Conservation (phyloP, 208 protist genomes). For the Crithidia brevicula region DNA sequence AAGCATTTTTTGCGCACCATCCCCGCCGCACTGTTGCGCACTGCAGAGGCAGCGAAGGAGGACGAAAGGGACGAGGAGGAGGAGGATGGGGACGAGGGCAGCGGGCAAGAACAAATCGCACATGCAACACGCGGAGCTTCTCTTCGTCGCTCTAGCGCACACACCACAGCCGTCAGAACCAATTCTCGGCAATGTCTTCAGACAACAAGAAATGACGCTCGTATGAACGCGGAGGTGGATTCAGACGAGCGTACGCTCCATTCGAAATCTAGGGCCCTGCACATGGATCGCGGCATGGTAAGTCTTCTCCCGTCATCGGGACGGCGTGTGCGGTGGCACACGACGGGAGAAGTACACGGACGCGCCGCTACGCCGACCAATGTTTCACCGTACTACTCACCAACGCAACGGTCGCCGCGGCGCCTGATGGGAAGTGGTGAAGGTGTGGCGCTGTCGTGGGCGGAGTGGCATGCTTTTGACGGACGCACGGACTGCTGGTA, state of each 20-base stretch:
- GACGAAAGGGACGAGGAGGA: not conserved
- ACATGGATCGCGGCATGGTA: not conserved
- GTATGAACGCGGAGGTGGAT: not conserved
- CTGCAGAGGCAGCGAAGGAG: not conserved
- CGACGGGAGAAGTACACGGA: constrained; percentile 22
- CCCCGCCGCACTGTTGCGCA: not conserved
- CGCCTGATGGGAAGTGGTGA: not conserved
- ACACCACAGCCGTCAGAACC: too few relatives aligned
- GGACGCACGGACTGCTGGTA: constrained; percentile 59
- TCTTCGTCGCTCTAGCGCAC: too few relatives aligned
- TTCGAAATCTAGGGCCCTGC: too few relatives aligned
- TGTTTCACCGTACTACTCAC: not conserved
- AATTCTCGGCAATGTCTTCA: too few relatives aligned
- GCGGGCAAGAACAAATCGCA: too few relatives aligned
- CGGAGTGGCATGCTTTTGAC: constrained; percentile 40
- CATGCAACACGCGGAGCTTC: too few relatives aligned
- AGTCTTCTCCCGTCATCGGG: constrained; percentile 11
- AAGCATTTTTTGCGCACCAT: constrained; percentile 30
- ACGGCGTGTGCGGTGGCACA: constrained; percentile 40
- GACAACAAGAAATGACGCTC: too few relatives aligned
- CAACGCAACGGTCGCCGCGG: not conserved
- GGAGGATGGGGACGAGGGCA: not conserved
- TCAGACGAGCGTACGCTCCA: too few relatives aligned
- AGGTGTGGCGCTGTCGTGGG: constrained; percentile 36
- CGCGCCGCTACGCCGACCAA: not conserved